These are phyloP conservation scores for Quercus aquifolioides DNA, from an alignment of 306 rosid genomes.

Conservation along the genomic window DNA sequence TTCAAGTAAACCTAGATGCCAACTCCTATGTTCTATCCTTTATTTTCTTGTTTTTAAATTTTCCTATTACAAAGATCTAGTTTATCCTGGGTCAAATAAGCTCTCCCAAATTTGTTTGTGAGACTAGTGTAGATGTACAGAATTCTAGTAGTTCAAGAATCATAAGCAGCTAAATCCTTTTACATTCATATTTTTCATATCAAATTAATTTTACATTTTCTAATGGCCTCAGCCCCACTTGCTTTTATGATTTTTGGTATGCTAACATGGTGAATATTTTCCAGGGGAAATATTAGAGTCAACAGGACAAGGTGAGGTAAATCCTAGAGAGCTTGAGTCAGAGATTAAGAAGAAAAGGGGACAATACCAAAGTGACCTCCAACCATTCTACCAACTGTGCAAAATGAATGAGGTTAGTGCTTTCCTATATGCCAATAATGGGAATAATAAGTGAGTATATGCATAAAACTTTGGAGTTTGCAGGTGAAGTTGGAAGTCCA, in stretches of 20 bases:
- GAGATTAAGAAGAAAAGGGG: conserved; percentile 7
- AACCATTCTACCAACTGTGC: conserved; percentile 9
- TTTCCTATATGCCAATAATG: not conserved
- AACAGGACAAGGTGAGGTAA: not conserved
- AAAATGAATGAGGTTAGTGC: conserved; percentile 10
- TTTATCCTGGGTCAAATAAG: no score
- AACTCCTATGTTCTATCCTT: no score
- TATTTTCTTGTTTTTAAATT: no score
- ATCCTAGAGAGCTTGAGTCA: conserved; percentile 13
- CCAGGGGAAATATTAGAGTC: conserved; percentile 17
- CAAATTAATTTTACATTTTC: not conserved
- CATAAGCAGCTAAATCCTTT: not conserved
- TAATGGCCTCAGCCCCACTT: not conserved
- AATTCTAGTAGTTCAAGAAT: not conserved
- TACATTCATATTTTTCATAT: not conserved
- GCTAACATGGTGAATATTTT: not conserved
- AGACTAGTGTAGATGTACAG: no score
- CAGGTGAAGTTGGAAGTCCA: conserved; percentile 25
- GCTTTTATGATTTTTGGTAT: not conserved
- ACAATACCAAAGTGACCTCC: conserved; percentile 11
- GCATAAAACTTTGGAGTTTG: not conserved
- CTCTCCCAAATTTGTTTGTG: no score
- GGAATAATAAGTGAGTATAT: not conserved
- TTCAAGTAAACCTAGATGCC: no score
- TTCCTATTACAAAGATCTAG: no score